Evolutionary conservation across 1,139 yeast genomes (phyloP).

Genomic region (Meyerozyma carpophila): DNA sequence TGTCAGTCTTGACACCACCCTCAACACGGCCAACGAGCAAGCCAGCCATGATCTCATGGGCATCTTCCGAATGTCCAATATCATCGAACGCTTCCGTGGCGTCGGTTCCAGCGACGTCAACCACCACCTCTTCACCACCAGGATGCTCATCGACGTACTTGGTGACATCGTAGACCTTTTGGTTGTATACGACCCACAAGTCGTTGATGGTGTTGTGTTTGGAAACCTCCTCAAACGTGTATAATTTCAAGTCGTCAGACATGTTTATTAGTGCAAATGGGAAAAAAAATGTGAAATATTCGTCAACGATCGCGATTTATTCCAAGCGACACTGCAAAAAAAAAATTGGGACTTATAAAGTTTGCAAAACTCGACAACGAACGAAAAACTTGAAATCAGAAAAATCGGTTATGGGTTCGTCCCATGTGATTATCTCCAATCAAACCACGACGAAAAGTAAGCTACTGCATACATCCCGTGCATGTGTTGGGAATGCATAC

Average conservation of each 20-base stretch:
- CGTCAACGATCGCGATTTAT: not conserved
- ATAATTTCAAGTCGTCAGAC: slow-evolving; percentile 22
- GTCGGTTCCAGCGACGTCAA: slow-evolving; percentile 88
- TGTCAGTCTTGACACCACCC: slow-evolving; percentile 36
- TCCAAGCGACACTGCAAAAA: not conserved
- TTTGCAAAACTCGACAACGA: not conserved
- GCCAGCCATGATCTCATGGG: slow-evolving; percentile 66
- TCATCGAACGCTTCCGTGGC: slow-evolving; percentile 94
- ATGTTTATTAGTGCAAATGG: slow-evolving; percentile 3
- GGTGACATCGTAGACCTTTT: slow-evolving; percentile 84
- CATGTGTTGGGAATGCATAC: not conserved
- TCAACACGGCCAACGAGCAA: slow-evolving; percentile 62
- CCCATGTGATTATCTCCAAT: slow-evolving; percentile 1
- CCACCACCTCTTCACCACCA: slow-evolving; percentile 96
- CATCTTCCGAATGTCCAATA: slow-evolving; percentile 97
- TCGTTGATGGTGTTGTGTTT: slow-evolving; percentile 75
- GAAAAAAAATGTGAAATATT: not conserved
- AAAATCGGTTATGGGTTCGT: not conserved
- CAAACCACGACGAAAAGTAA: not conserved
- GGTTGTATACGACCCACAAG: slow-evolving; percentile 86
- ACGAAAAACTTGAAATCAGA: not conserved
- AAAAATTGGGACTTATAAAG: not conserved
- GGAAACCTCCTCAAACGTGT: slow-evolving; percentile 60
- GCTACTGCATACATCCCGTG: not conserved
- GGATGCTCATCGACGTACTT: slow-evolving; percentile 92